Conservation (phyloP, 2,329 filamentous ascomycete genomes). For the Grosmannia clavigera region DNA sequence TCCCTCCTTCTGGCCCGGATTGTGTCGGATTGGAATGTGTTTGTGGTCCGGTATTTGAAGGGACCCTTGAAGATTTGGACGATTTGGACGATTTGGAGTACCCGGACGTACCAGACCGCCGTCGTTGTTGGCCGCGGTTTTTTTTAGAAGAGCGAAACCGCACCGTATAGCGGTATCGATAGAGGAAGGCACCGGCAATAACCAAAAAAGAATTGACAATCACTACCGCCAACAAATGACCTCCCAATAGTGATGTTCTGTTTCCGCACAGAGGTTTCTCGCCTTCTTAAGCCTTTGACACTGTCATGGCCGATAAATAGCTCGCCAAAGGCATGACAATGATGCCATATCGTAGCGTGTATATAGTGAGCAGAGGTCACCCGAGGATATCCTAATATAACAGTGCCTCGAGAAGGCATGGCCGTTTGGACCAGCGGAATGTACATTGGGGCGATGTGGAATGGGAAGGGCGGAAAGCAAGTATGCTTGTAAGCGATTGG, state of each 20-base stretch:
- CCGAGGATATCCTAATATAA: too few relatives aligned
- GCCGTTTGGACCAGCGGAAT: neutral
- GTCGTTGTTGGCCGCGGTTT: neutral
- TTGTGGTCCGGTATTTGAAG: neutral
- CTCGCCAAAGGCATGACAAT: neutral
- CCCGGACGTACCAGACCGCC: slow-evolving; percentile 2
- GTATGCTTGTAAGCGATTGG: neutral
- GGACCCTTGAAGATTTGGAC: neutral
- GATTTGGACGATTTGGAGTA: slow-evolving; percentile 4
- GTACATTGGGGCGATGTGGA: neutral
- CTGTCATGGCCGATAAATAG: neutral
- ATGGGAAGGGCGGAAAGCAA: neutral
- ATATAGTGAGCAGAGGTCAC: neutral
- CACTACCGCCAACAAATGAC: slow-evolving; percentile 8
- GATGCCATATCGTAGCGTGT: neutral
- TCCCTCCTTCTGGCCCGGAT: neutral
- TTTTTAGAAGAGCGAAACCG: neutral
- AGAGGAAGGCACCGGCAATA: slow-evolving; percentile 4
- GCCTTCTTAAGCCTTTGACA: neutral
- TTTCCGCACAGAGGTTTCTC: neutral
- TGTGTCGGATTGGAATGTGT: neutral
- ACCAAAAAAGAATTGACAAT: slow-evolving; percentile 5
- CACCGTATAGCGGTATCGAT: slow-evolving; percentile 7
- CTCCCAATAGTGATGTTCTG: slow-evolving; percentile 11
- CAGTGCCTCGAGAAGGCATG: neutral